These are phyloP conservation scores for Leptodermis oblonga DNA, from an alignment of 257 asterid genomes.

Conservation along the genomic window DNA sequence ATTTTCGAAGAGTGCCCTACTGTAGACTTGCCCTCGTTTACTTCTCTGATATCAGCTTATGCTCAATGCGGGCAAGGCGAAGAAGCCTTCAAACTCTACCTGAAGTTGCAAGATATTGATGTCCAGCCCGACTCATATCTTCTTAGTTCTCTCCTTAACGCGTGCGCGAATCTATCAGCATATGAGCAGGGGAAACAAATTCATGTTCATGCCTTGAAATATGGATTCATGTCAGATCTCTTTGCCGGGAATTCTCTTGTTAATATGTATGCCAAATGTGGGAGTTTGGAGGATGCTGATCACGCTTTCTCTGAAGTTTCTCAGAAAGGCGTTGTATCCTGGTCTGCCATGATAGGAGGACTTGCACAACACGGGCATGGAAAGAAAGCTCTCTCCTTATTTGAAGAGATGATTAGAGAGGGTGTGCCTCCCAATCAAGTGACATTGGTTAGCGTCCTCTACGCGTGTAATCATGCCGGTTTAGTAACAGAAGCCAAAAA, in stretches of 20 bases:
- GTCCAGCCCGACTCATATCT: slow-evolving; percentile 69
- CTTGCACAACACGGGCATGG: slow-evolving; percentile 81
- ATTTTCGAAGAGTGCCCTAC: slow-evolving; percentile 57
- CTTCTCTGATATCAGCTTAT: slow-evolving; percentile 59
- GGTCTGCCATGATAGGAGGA: slow-evolving; percentile 79
- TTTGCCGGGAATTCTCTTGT: slow-evolving; percentile 82
- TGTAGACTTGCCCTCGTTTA: slow-evolving; percentile 62
- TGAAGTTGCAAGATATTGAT: slow-evolving; percentile 38
- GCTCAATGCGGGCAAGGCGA: slow-evolving; percentile 70
- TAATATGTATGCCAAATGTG: slow-evolving; percentile 84
- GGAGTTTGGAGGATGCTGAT: slow-evolving; percentile 64
- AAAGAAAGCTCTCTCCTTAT: slow-evolving; percentile 48
- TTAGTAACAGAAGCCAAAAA: slow-evolving; percentile 55
- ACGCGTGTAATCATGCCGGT: slow-evolving; percentile 81
- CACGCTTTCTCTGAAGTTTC: slow-evolving; percentile 50
- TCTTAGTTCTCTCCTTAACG: slow-evolving; percentile 67
- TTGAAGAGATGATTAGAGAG: slow-evolving; percentile 47
- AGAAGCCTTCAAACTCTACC: slow-evolving; percentile 63
- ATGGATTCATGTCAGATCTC: slow-evolving; percentile 54
- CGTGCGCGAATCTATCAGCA: slow-evolving; percentile 74
- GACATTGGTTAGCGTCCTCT: slow-evolving; percentile 65
- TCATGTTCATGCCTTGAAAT: slow-evolving; percentile 57
- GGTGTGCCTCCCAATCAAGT: slow-evolving; percentile 62
- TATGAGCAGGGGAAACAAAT: slow-evolving; percentile 80
- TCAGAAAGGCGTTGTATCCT: slow-evolving; percentile 57